Evolutionary conservation across 2,329 filamentous ascomycete genomes (phyloP).

Genomic region (Paramyrothecium roridum): DNA sequence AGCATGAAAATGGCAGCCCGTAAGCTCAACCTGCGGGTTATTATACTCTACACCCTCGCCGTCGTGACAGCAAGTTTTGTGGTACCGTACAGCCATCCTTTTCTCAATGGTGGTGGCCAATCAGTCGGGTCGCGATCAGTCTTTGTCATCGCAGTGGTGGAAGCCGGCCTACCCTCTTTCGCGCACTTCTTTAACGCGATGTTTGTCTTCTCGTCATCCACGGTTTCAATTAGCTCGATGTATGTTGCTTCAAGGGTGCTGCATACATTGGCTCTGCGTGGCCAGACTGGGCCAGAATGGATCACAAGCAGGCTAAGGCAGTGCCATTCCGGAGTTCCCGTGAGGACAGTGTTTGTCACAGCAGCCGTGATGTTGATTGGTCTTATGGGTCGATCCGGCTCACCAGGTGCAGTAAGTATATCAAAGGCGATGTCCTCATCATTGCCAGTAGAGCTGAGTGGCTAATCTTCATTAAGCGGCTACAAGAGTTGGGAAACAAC

Average conservation of each 20-base stretch:
- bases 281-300: constrained; percentile 35
- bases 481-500: constrained; percentile 33
- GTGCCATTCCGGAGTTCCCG: constrained; percentile 33
- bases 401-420: constrained; percentile 28
- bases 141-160: constrained; percentile 34
- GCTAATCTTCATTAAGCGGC: constrained; percentile 20
- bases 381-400: constrained; percentile 34
- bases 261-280: constrained; percentile 32
- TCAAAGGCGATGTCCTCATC: neutral
- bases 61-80: constrained; percentile 25
- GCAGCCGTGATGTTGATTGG: constrained; percentile 32
- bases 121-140: constrained; percentile 26
- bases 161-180: constrained; percentile 28
- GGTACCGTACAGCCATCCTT: constrained; percentile 32
- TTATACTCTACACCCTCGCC: constrained; percentile 21
- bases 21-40: constrained; percentile 33
- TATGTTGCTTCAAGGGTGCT: constrained; percentile 32
- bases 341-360: constrained; percentile 35
- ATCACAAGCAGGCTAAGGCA: constrained; percentile 31
- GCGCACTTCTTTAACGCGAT: constrained; percentile 36
- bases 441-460: neutral
- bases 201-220: constrained; percentile 33
- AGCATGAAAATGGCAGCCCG: constrained; percentile 37
- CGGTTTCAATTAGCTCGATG: constrained; percentile 33
- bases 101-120: constrained; percentile 34